Evolutionary conservation across 768 basidiomycete species (phyloP), one percentile per base, ranked within the genome.

Genomic region (Russula earlei): DNA sequence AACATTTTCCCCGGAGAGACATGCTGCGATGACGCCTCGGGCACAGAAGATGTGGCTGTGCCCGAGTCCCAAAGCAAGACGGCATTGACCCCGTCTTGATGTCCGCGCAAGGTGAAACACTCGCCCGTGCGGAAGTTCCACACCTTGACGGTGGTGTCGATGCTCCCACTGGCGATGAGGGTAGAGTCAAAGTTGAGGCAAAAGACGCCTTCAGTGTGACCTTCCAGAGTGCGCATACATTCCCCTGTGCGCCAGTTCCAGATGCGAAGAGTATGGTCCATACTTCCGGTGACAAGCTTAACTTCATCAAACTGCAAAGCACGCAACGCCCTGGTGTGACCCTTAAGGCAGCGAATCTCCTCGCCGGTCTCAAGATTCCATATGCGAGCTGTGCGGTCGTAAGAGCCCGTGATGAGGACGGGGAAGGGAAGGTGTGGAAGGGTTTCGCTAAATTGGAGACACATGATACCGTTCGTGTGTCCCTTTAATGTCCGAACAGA

Each of bases 391-490:
- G 92, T 96, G 63, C 89, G 84, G 66, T 99, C 96, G 70, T 96
- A 98, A 2, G 93, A 96, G 25, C 96, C 96, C 2, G 96, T 95
- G 75, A 99, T 93, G 52, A 99, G 84, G 59, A 99, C 83, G 6
- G 95, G 93, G 65, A 93, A 96, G 8, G 82, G 75, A 8, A 91
- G 87, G 67, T 91, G 85, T 1, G 79, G 73, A 10, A 95, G 75
- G 5, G 83, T 83, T 68, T 96, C 95, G 67, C 77, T 84, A 68
- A 93, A 94, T 66, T 99, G 96, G 4, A 99, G 79, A 68, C 95
- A 98, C 88, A 97, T 94, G 65, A 99, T 83, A 59, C 93, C 91
- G 65, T 98, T 91, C 7, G 90, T 86, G 71, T 99, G 96, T 6
- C 96, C 96, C 63, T 87, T 84, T 53, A 98, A 75, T 0, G 85